Evolutionary conservation across 73 alveolate genomes (phyloP), one percentile per base, ranked within the genome.

Genomic region (Paramecium tetraurelia): DNA sequence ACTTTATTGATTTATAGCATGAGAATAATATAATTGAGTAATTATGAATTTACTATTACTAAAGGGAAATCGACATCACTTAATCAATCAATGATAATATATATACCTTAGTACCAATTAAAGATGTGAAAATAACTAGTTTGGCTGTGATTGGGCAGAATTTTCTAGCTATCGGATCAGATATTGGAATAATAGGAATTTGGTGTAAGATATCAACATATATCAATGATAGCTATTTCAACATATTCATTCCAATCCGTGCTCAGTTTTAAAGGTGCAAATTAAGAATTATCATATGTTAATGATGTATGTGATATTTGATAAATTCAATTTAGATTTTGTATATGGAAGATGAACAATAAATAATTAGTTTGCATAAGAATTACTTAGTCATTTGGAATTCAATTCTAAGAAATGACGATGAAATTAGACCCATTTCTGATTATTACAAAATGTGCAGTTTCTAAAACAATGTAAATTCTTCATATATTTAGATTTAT

Each of bases 171-270:
- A 72, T 72, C 11, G 86, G 86, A 72, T 36, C 86, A 36, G 59
- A 72, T 72, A 16, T 72, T 16, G 86, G 86, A 18, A 21, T 72
- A 4, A 72, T 72, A 36, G 86, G 86, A 36, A 72, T 72, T 72
- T 72, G 86, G 86, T 72, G 86, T 72, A 63, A n/a, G 33, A 53
- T 53, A 18, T 18, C 29, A 3, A 21, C 4, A 11, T 14, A 63
- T 12, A 22, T 63, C 10, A 63, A 63, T 63, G 8, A 2, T 22
- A 63, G 84, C 84, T 4, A 63, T 1, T 14, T 63, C 84, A 12
- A 31, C 84, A 63, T 63, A 63, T 63, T 31, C 84, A 63, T 33
- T 63, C 48, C 46, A 63, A 27, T 63, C 84, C 24, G 46, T 63
- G 27, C 46, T 63, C 20, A 27, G 24, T 31, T 63, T 63, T 5